Percentiles rank a stretch among this genome's conserved stretches.
These are phyloP conservation scores for Leccinum incarnatum DNA, from an alignment of 768 basidiomycete species.

Conservation along the genomic window DNA sequence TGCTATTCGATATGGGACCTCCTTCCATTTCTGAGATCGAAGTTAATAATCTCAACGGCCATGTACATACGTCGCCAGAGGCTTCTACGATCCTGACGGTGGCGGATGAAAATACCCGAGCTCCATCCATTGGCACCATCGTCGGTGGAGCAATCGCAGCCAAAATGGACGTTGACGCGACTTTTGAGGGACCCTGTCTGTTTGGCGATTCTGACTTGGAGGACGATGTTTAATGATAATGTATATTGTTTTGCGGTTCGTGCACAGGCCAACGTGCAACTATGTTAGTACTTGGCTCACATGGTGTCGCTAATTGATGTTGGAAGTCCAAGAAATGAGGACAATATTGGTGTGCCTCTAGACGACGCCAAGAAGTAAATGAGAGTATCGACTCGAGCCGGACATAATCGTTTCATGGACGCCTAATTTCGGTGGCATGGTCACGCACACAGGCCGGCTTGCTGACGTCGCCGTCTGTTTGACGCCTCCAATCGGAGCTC, in stretches of 20 bases:
- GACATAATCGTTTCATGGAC: not conserved
- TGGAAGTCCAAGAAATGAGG: not conserved
- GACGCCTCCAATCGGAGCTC: too few species aligned
- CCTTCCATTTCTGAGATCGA: not conserved
- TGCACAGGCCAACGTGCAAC: not conserved
- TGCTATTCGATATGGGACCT: not conserved
- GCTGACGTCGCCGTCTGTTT: too few species aligned
- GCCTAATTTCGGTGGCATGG: not conserved
- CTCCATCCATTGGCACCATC: not conserved
- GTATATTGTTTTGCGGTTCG: not conserved
- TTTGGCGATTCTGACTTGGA: slow-evolving; percentile 31
- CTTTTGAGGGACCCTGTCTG: slow-evolving; percentile 27
- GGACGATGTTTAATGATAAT: slow-evolving; percentile 15
- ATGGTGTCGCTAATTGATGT: not conserved
- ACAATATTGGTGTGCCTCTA: not conserved
- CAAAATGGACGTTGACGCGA: slow-evolving; percentile 4
- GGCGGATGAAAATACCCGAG: not conserved
- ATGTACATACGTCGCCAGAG: not conserved
- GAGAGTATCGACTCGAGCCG: not conserved
- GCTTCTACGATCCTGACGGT: not conserved
- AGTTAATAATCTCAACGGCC: not conserved
- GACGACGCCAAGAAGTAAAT: not conserved
- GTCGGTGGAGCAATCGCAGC: not conserved
- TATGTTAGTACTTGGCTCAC: not conserved
- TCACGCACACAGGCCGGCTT: too few species aligned